A percentile compares a stretch with the other conserved stretches of the same genome.
Conservation (phyloP, 164 flowering plant species). For the Tetracentron sinense region DNA sequence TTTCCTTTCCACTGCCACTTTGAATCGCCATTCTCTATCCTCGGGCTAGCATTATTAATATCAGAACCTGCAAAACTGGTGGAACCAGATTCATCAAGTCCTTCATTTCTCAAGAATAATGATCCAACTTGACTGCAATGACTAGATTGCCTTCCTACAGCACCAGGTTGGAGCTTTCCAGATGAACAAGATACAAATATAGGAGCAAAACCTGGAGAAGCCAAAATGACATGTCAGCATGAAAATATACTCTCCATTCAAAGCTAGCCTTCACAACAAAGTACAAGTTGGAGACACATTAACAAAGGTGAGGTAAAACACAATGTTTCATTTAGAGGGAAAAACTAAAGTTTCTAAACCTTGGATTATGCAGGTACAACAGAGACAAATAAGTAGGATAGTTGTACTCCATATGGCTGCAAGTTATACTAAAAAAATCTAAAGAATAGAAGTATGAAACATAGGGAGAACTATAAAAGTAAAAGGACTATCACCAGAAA, state of each 20-base stretch:
- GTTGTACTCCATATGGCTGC: too few relatives aligned
- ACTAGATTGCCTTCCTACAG: slow-evolving; percentile 29
- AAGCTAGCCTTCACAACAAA: background rate
- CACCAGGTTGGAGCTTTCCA: slow-evolving; percentile 33
- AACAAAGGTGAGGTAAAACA: background rate
- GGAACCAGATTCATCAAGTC: slow-evolving; percentile 40
- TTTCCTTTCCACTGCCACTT: slow-evolving; percentile 74
- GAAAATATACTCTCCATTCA: background rate
- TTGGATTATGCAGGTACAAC: too few relatives aligned
- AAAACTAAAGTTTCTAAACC: too few relatives aligned
- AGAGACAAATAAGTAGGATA: too few relatives aligned
- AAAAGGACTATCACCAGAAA: too few relatives aligned
- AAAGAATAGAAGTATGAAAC: too few relatives aligned
- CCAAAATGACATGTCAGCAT: slow-evolving; percentile 10
- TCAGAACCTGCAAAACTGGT: slow-evolving; percentile 31
- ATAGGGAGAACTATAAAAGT: too few relatives aligned
- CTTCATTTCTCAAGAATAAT: slow-evolving; percentile 35
- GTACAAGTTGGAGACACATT: background rate
- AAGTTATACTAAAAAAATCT: too few relatives aligned
- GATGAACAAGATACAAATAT: slow-evolving; percentile 22
- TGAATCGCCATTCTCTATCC: slow-evolving; percentile 48
- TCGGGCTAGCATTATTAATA: slow-evolving; percentile 22
- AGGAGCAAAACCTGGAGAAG: slow-evolving; percentile 37
- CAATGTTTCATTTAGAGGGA: too few relatives aligned
- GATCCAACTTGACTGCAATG: slow-evolving; percentile 35